phyloP scores from a whole-genome alignment of 371 early-diverging fungal genomes.

The Circinella umbellata region DNA sequence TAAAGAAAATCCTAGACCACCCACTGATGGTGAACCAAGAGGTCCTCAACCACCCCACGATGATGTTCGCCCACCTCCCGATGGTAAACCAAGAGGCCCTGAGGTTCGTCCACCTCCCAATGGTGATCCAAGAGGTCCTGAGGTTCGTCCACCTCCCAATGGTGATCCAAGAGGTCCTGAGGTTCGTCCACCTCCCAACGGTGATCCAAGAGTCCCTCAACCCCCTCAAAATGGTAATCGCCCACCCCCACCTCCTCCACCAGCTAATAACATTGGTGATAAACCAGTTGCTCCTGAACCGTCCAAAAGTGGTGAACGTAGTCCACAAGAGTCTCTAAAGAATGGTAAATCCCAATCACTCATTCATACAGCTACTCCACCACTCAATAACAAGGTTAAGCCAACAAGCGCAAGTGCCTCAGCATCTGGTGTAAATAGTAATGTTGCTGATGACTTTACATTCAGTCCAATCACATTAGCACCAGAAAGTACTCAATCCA shows the following conservation, averaged over 20 bases:
- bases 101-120: background rate
- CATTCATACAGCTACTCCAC: background rate
- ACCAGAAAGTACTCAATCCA: conserved; percentile 33
- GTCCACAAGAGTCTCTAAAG: too few relatives aligned
- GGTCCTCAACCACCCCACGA: background rate
- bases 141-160: background rate
- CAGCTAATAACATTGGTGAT: background rate
- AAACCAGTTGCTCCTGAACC: conserved; percentile 1
- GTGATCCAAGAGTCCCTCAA: too few relatives aligned
- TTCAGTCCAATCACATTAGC: conserved; percentile 41
- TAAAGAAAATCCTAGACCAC: background rate
- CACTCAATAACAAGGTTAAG: conserved; percentile 4
- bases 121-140: background rate
- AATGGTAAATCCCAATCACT: too few relatives aligned
- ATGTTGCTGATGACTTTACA: conserved; percentile 22
- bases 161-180: too few relatives aligned
- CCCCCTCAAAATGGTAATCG: background rate
- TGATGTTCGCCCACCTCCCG: background rate
- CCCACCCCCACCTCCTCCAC: background rate
- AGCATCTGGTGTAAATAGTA: conserved; percentile 3
- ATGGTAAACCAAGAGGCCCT: background rate
- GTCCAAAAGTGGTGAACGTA: background rate
- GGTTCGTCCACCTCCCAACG: too few relatives aligned
- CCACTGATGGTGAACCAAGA: background rate
- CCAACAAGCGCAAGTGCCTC: conserved; percentile 4